Evolutionary conservation across 75 land plant species (phyloP), one percentile per base, ranked within the genome.

Genomic region (Adiantum capillusveneris): DNA sequence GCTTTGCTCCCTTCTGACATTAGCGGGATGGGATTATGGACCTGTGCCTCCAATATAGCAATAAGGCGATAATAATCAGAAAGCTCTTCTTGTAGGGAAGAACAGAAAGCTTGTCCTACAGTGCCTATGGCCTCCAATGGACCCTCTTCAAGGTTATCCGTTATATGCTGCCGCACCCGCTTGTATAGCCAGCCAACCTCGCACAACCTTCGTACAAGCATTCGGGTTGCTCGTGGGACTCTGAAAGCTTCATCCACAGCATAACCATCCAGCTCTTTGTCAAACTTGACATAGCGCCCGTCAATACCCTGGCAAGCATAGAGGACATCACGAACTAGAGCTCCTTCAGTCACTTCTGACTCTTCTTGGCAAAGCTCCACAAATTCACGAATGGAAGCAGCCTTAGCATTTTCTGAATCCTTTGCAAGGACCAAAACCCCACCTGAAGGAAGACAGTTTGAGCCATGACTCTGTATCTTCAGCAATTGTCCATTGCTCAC

Each of bases 261-360:
- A 65, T 76, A 95, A 9, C 87, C 88, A 63, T 87, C 93, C 13
- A 67, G 29, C 25, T 58, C 63, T 54, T 39, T 55, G 54, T 84
- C 80, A 53, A 82, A 95, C 57, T 79, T 77, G 1, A 90, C 73
- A 44, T 72, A 81, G 45, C 80, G 78, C 11, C 99, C 99, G 49
- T 95, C 97, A 59, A 95, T 84, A 22, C 99, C 99, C 56, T 90
- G 97, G 68, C 93, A 90, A n/a, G 79, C 84, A 59, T 84, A 90
- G 62, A 95, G 36, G 29, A 90, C 84, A 62, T 95, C 99, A 34
- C 84, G 67, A 6, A 90, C 99, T 26, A 95, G 70, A 51, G 87
- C 83, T 63, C 66, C 77, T 51, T 95, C 99, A 0, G 84, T 44
- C 0, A 95, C 81, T 56, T 82, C 92, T 49, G 75, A 74, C 26